Conservation (phyloP, 495 filamentous ascomycete genomes). For the Rhypophila decipiens region DNA sequence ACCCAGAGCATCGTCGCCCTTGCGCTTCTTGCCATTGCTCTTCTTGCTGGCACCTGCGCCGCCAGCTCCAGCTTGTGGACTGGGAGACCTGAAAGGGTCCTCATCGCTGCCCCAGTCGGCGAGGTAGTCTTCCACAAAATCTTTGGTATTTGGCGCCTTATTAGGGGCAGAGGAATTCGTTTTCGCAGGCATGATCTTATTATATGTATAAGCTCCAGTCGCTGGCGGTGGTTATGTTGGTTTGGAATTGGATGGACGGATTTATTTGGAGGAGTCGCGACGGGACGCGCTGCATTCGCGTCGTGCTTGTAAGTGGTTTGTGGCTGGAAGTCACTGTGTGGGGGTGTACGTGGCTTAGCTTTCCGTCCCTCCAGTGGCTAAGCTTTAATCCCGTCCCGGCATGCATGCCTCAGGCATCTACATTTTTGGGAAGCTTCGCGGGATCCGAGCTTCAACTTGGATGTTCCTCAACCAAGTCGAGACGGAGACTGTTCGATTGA, state of each 20-base stretch:
- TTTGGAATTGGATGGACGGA: too few relatives aligned
- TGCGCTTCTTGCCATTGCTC: constrained; percentile 21
- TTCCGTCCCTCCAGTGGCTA: constrained; percentile 1
- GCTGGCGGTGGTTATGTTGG: background rate
- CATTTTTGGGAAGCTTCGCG: constrained; percentile 7
- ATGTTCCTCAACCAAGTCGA: constrained; percentile 6
- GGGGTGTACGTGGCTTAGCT: background rate
- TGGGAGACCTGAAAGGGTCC: constrained; percentile 27
- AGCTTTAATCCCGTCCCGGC: background rate
- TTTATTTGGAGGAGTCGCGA: constrained; percentile 2
- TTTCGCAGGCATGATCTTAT: constrained; percentile 13
- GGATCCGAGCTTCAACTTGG: constrained; percentile 24
- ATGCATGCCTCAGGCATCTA: constrained; percentile 18
- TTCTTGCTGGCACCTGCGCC: constrained; percentile 6
- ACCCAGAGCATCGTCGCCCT: constrained; percentile 48
- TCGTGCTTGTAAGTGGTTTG: constrained; percentile 10
- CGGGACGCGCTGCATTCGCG: constrained; percentile 10
- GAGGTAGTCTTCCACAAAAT: constrained; percentile 18
- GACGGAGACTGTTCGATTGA: constrained; percentile 5
- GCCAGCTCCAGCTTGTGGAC: constrained; percentile 20
- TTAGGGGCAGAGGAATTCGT: background rate
- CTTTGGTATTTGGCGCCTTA: constrained; percentile 1
- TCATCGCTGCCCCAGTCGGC: constrained; percentile 26
- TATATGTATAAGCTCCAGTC: background rate
- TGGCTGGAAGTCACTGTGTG: background rate